A percentile compares a stretch with the other conserved stretches of the same genome.
Evolutionary conservation across 176 grass and related monocot genomes (phyloP).

Genomic region (Oryza coarctata): DNA sequence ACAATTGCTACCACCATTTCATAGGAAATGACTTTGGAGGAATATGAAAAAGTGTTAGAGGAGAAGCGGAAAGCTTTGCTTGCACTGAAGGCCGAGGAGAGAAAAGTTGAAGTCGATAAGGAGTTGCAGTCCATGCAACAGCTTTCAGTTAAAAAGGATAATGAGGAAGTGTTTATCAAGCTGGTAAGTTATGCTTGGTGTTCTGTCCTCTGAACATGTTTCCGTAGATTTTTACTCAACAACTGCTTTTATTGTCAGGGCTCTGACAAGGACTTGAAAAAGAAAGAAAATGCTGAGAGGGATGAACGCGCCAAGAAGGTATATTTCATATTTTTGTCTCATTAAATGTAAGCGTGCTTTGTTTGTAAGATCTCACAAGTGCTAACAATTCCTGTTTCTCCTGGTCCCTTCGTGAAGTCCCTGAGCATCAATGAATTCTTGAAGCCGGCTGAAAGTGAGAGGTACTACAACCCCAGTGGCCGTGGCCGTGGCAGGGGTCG

Average conservation of each 20-base stretch:
- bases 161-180: slow-evolving; percentile 68
- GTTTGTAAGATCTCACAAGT: background rate
- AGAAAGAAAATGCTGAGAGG: slow-evolving; percentile 69
- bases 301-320: slow-evolving; percentile 75
- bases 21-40: slow-evolving; percentile 91
- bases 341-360: background rate
- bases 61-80: slow-evolving; percentile 68
- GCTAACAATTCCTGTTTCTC: background rate
- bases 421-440: slow-evolving; percentile 84
- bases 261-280: slow-evolving; percentile 62
- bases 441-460: slow-evolving; percentile 73
- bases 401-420: slow-evolving; percentile 34
- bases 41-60: slow-evolving; percentile 80
- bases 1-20: background rate
- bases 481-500: slow-evolving; percentile 50
- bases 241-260: slow-evolving; percentile 25
- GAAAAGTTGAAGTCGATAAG: slow-evolving; percentile 81
- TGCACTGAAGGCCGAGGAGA: slow-evolving; percentile 60
- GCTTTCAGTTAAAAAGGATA: slow-evolving; percentile 63
- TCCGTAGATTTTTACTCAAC: background rate
- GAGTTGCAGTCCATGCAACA: slow-evolving; percentile 68
- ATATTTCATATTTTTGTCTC: background rate
- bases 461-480: slow-evolving; percentile 29
- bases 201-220: background rate
- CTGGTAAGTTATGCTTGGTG: slow-evolving; percentile 28